These are phyloP conservation scores for Trypanosoma mega DNA, from an alignment of 208 protist species.

Conservation along the genomic window DNA sequence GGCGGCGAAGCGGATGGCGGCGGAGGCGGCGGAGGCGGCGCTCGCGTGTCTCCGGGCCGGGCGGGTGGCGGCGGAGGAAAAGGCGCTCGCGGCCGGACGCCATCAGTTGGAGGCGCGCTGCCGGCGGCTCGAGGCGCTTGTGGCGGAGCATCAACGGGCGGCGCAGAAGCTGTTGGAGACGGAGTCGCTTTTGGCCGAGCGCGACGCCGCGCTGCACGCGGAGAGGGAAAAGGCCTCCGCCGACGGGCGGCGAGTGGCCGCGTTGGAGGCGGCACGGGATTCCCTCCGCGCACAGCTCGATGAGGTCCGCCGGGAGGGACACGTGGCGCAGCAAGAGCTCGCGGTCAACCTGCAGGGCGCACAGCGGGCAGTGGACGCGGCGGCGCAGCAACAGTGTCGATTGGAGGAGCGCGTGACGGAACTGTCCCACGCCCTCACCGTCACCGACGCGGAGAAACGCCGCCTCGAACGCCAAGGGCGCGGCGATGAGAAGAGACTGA, in stretches of 20 bases:
- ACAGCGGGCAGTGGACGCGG: constrained; percentile 24
- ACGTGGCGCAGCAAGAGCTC: constrained; percentile 34
- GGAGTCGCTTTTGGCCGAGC: neutral
- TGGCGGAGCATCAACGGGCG: neutral
- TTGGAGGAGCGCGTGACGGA: constrained; percentile 43
- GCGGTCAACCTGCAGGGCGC: constrained; percentile 31
- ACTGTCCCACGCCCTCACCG: constrained; percentile 34
- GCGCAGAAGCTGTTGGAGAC: neutral
- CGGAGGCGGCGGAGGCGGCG: neutral
- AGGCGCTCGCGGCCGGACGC: constrained; percentile 1
- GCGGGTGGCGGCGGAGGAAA: constrained; percentile 6
- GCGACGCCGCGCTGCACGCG: constrained; percentile 6
- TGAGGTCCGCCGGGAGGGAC: constrained; percentile 38
- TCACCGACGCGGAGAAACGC: constrained; percentile 28
- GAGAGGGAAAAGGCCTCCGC: constrained; percentile 28
- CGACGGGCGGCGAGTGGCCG: neutral
- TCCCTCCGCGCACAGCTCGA: constrained; percentile 26
- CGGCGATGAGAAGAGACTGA: constrained; percentile 32
- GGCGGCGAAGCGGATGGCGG: neutral
- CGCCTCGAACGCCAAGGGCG: constrained; percentile 45
- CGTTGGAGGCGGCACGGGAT: constrained; percentile 25
- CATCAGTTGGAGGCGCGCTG: neutral
- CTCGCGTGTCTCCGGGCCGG: neutral
- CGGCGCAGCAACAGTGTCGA: constrained; percentile 30
- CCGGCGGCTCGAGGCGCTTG: neutral